Conservation (phyloP, 495 filamentous ascomycete genomes). For the Aspergillus biplanus region DNA sequence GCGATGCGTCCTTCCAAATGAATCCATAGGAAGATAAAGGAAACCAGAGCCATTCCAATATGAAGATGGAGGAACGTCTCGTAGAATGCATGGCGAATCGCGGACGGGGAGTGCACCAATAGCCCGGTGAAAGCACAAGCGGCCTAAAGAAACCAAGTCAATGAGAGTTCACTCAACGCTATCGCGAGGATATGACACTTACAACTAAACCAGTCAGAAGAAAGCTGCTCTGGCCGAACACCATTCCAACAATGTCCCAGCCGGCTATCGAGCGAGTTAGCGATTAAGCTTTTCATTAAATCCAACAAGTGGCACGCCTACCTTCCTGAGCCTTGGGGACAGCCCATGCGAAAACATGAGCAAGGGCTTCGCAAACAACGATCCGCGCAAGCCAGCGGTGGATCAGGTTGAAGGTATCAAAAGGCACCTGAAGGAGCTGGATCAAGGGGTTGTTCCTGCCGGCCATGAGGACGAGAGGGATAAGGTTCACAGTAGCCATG, state of each 20-base stretch:
- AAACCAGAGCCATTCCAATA: conserved; percentile 66
- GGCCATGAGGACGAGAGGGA: conserved; percentile 70
- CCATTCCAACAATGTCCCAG: conserved; percentile 59
- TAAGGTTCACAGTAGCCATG: conserved; percentile 77
- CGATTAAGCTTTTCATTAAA: conserved; percentile 1
- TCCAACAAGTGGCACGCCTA: conserved; percentile 22
- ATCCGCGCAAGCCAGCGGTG: conserved; percentile 82
- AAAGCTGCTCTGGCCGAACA: conserved; percentile 57
- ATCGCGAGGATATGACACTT: conserved; percentile 25
- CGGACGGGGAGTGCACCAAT: conserved; percentile 68
- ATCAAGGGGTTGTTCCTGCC: conserved; percentile 74
- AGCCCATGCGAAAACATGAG: conserved; percentile 67
- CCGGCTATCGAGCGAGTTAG: conserved; percentile 46
- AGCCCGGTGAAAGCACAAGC: conserved; percentile 56
- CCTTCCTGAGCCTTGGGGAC: conserved; percentile 66
- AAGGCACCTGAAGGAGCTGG: conserved; percentile 65
- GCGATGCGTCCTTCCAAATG: conserved; percentile 71
- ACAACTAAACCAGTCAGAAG: conserved; percentile 60
- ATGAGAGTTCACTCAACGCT: conserved; percentile 4
- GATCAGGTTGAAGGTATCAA: conserved; percentile 78
- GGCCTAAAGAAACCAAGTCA: conserved; percentile 34
- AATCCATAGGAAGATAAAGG: conserved; percentile 68
- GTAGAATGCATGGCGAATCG: conserved; percentile 91
- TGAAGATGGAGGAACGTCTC: conserved; percentile 90
- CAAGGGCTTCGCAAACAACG: conserved; percentile 64